Conservation (phyloP, 441 rosid species). For the Jatropha multifida region DNA sequence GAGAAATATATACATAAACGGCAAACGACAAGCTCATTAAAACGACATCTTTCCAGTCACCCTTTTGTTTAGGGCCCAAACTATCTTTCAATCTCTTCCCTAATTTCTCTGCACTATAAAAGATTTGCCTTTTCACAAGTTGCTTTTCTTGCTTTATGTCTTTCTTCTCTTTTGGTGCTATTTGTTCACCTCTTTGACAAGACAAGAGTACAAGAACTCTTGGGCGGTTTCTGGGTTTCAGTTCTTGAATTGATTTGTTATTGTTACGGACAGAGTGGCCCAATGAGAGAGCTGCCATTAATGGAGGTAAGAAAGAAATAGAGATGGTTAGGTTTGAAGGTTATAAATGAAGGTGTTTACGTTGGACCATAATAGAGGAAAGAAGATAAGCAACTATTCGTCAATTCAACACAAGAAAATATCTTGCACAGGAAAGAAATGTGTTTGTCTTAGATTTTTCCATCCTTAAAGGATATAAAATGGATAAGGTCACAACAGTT, state of each 20-base stretch:
- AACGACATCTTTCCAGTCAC: slow-evolving; percentile 73
- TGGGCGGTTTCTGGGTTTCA: slow-evolving; percentile 26
- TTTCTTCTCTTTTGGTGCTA: slow-evolving; percentile 30
- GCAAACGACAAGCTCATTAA: slow-evolving; percentile 85
- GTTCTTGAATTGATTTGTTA: slow-evolving; percentile 23
- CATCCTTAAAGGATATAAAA: not conserved
- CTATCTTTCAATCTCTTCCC: slow-evolving; percentile 40
- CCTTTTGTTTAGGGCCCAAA: slow-evolving; percentile 62
- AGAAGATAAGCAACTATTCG: not conserved
- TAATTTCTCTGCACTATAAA: slow-evolving; percentile 27
- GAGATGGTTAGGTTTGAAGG: no score
- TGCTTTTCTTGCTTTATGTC: slow-evolving; percentile 26
- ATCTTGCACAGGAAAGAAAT: slow-evolving; percentile 26
- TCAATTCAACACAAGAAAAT: slow-evolving; percentile 20
- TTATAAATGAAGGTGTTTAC: not conserved
- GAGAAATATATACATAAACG: slow-evolving; percentile 76
- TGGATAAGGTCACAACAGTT: slow-evolving; percentile 24
- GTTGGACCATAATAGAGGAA: slow-evolving; percentile 5
- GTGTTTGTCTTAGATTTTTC: slow-evolving; percentile 21
- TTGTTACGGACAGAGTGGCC: slow-evolving; percentile 27
- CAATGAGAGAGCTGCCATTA: slow-evolving; percentile 54
- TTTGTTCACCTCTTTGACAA: slow-evolving; percentile 37
- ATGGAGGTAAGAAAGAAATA: slow-evolving; percentile 3
- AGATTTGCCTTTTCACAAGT: slow-evolving; percentile 14
- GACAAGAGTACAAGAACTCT: slow-evolving; percentile 29